These are phyloP conservation scores for Zygotorulaspora sp. DNA, from an alignment of 805 yeast species.

Conservation along the genomic window DNA sequence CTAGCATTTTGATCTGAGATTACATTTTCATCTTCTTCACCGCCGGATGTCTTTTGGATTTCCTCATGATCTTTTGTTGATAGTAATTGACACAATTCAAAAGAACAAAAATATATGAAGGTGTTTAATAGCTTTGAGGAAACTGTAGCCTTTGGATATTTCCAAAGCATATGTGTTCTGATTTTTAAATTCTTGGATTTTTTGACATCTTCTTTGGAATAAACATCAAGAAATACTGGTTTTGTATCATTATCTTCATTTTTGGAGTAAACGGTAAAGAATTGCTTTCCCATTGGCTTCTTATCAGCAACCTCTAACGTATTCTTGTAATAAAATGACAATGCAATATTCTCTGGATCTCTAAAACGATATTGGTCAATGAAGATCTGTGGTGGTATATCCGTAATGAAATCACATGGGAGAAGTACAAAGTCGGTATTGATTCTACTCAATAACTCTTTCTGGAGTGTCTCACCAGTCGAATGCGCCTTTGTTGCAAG, in stretches of 20 bases:
- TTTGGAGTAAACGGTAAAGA: conserved; percentile 63
- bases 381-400: conserved; percentile 83
- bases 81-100: conserved; percentile 49
- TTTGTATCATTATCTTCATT: conserved; percentile 36
- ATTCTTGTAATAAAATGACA: conserved; percentile 74
- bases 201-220: conserved; percentile 64
- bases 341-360: conserved; percentile 61
- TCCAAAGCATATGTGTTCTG: conserved; percentile 87
- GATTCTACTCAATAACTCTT: conserved; percentile 41
- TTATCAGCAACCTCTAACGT: conserved; percentile 72
- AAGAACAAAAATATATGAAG: conserved; percentile 61
- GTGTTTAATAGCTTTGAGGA: conserved; percentile 74
- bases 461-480: conserved; percentile 59
- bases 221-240: conserved; percentile 59
- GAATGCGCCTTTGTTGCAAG: conserved; percentile 44
- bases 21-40: conserved; percentile 10
- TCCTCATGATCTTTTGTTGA: conserved; percentile 29
- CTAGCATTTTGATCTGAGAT: conserved; percentile 9
- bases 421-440: conserved; percentile 64
- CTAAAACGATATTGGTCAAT: conserved; percentile 78
- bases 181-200: conserved; percentile 66
- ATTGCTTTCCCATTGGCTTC: conserved; percentile 53
- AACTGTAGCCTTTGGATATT: conserved; percentile 70
- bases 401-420: conserved; percentile 93
- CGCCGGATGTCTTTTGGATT: conserved; percentile 7